Conservation (phyloP, 2,329 filamentous ascomycete genomes). For the Penicillium freii region DNA sequence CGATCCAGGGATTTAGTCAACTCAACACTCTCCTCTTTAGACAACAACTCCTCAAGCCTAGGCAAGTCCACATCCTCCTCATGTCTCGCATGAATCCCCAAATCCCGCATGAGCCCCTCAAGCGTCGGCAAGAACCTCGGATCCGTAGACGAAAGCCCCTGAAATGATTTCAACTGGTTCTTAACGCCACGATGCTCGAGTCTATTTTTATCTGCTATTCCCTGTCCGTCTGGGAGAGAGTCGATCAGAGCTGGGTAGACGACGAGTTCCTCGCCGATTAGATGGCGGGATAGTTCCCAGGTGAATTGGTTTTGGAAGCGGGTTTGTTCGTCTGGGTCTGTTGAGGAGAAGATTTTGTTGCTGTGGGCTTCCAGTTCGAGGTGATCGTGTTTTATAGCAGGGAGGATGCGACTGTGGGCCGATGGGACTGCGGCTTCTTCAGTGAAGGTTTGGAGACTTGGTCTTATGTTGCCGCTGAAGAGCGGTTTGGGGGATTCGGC, state of each 20-base stretch:
- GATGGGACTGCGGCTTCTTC: conserved; percentile 5
- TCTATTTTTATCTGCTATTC: conserved; percentile 50
- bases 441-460: conserved; percentile 15
- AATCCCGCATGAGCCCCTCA: conserved; percentile 43
- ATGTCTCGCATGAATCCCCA: conserved; percentile 50
- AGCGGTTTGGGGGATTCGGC: not conserved
- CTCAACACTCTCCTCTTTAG: conserved; percentile 33
- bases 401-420: conserved; percentile 28
- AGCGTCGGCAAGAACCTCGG: conserved; percentile 46
- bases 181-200: conserved; percentile 55
- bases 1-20: conserved; percentile 48
- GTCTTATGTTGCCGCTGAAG: conserved; percentile 4
- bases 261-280: conserved; percentile 53
- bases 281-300: conserved; percentile 55
- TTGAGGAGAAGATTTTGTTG: conserved; percentile 43
- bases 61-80: conserved; percentile 53
- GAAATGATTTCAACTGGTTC: conserved; percentile 50
- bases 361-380: conserved; percentile 44
- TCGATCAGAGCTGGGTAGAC: conserved; percentile 56
- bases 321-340: conserved; percentile 45
- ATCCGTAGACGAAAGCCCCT: conserved; percentile 44
- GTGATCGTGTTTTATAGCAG: conserved; percentile 46
- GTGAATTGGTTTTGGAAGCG: conserved; percentile 53
- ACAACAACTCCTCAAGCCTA: conserved; percentile 46
- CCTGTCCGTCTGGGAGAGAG: conserved; percentile 45